phyloP scores from a whole-genome alignment of 2,329 filamentous ascomycete species.

The Sclerotinia spermophila region DNA sequence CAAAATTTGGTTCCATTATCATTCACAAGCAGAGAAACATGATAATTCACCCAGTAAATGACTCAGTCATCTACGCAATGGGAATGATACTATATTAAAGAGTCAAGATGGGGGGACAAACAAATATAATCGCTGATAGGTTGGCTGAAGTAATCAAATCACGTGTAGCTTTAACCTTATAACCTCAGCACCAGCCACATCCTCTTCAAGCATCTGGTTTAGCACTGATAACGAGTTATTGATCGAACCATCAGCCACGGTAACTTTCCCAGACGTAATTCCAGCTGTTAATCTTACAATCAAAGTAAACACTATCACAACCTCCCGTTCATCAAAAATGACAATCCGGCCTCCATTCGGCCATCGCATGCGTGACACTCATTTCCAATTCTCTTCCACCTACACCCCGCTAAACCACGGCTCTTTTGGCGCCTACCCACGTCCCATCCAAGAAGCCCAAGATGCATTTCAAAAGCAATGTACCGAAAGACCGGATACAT shows the following conservation, averaged over 20 bases:
- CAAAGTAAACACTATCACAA: not conserved
- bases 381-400: constrained; percentile 29
- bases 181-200: not conserved
- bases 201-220: not conserved
- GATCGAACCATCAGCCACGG: not conserved
- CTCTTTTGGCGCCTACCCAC: constrained; percentile 75
- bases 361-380: constrained; percentile 24
- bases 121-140: not conserved
- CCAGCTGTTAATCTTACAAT: not conserved
- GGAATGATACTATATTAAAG: not conserved
- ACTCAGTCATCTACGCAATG: not conserved
- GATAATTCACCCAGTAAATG: not conserved
- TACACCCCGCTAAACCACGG: constrained; percentile 43
- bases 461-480: constrained; percentile 58
- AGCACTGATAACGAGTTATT: not conserved
- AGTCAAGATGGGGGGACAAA: too few relatives aligned
- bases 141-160: not conserved
- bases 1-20: not conserved
- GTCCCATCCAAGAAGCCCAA: constrained; percentile 57
- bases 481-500: constrained; percentile 68
- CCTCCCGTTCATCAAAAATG: not conserved
- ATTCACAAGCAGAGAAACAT: not conserved
- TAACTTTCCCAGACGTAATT: not conserved
- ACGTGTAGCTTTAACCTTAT: not conserved
- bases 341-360: constrained; percentile 26